Evolutionary conservation across 164 flowering plant genomes (phyloP), one percentile per base, ranked within the genome.

Genomic region (Nymphaea colorata): DNA sequence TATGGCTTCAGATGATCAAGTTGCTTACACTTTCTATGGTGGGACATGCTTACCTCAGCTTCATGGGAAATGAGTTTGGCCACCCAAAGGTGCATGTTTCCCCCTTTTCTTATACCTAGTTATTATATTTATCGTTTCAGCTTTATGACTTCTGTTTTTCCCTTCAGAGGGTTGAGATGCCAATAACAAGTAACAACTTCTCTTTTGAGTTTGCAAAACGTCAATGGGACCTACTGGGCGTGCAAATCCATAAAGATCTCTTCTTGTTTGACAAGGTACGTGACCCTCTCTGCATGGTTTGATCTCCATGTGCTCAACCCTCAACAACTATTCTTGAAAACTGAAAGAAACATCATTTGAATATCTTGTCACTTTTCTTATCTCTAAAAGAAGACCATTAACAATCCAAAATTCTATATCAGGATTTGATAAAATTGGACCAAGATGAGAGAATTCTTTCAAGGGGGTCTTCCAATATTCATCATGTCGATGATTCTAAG

Each of bases 41-140:
- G 69, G 96, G 98, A 5, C 82, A 70, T 66, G 99, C 96, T 68
- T 94, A 91, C 77, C 92, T 94, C 68, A 94, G 88, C 73, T 94
- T 94, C 84, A 94, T 94, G 93, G 99, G 99, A 63, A 94, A 91
- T 79, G 99, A 94, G 77, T 94, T 89, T 80, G 97, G 93, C 70
- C 97, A 94, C 76, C 99, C 96, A 65, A 78, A 86, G 85, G 99
- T 88, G 62, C 73, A 76, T 6, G 11, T 64, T 72, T 63, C 47
- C 36, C 36, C 36, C 36, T 25, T 6, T 68, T 55, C 62, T 45
- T 64, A 14, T 12, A 62, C 41, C 36, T 15, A 64, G 57, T 43
- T 18, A 4, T 5, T 45, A 55, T 41, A 59, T 42, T 6, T 62
- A 70, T 45, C 51, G 60, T 63, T 62, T 69, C 44, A 45, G 57